Percentiles rank a stretch among this genome's conserved stretches.
Conservation (phyloP, 192 early-diverging fungal species). For the Linnemannia hyalina region DNA sequence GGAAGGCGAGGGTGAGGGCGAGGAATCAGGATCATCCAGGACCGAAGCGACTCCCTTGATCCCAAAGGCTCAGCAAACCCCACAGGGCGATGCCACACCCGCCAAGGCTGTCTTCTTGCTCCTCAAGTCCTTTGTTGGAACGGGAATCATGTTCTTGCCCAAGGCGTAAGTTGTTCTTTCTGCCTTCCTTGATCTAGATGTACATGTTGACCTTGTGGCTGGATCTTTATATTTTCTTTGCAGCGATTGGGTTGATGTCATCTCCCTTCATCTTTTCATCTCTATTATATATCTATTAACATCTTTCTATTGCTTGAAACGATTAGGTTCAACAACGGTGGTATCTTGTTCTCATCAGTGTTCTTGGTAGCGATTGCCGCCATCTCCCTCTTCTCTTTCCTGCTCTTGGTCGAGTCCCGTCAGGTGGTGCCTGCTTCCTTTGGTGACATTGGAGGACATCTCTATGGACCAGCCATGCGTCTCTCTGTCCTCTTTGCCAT, state of each 20-base stretch:
- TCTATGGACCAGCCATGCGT: conserved; percentile 78
- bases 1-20: conserved; percentile 34
- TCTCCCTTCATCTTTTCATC: background rate
- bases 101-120: conserved; percentile 83
- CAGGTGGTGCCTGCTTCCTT: conserved; percentile 76
- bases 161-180: conserved; percentile 62
- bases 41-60: conserved; percentile 57
- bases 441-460: conserved; percentile 73
- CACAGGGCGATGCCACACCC: conserved; percentile 74
- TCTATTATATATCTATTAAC: background rate
- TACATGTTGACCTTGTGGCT: too few relatives aligned
- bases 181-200: too few relatives aligned
- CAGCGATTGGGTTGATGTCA: background rate
- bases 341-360: conserved; percentile 75
- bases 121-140: conserved; percentile 87
- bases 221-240: background rate
- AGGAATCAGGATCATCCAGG: conserved; percentile 22
- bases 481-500: conserved; percentile 77
- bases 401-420: conserved; percentile 79
- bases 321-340: conserved; percentile 81
- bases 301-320: background rate
- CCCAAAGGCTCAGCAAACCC: conserved; percentile 42
- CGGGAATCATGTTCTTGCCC: conserved; percentile 77
- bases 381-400: conserved; percentile 78
- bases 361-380: conserved; percentile 76